Base-by-base conservation (phyloP, 2,329 filamentous ascomycete genomes). In the Fusarium palustre region DNA sequence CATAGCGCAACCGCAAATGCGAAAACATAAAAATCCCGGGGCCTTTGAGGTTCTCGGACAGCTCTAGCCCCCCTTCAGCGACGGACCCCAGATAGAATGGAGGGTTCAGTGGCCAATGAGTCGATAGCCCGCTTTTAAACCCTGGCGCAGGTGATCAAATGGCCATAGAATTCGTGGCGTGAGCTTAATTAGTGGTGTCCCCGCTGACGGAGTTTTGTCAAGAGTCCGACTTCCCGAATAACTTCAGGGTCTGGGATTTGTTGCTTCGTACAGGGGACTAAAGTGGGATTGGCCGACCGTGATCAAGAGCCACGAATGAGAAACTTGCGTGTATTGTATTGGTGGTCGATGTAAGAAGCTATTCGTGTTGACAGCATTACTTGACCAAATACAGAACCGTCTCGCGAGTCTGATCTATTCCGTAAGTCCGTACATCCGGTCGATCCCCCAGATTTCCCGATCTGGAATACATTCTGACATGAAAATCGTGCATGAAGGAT, bases 371-470 rank as follows among this genome's bases (percentile, higher is more conserved):
- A 20, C 10, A 22, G 36, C 12, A 39, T 20, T 39, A 38, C n/a
- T 20, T 20, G 13, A 24, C 39, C 13, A 3, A 24, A 42, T 24
- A 42, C 15, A 16, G 39, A 25, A 43, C 36, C 64, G 67, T 58
- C 34, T 45, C 47, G 16, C 4, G 45, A 30, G 47, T 64, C 39
- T 38, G n/a, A 47, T 38, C 10, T 43, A 7, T 25, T 10, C 24
- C 58, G 11, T 52, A 15, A 68, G 25, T 53, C 64, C 64, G 64
- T 46, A 34, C 20, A 64, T 57, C 64, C 64, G 64, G 52, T 48
- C 58, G 52, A 67, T 57, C 63, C 45, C 58, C 52, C 64, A 46
- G 52, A 20, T 47, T 67, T 52, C 56, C 33, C 12, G 20, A 46
- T 43, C 12, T 4, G 8, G 20, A 59, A 22, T n/a, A 9, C 2